Base-by-base conservation (phyloP, 352 stramenopile genomes). In the Phytopythium kandeliae region DNA sequence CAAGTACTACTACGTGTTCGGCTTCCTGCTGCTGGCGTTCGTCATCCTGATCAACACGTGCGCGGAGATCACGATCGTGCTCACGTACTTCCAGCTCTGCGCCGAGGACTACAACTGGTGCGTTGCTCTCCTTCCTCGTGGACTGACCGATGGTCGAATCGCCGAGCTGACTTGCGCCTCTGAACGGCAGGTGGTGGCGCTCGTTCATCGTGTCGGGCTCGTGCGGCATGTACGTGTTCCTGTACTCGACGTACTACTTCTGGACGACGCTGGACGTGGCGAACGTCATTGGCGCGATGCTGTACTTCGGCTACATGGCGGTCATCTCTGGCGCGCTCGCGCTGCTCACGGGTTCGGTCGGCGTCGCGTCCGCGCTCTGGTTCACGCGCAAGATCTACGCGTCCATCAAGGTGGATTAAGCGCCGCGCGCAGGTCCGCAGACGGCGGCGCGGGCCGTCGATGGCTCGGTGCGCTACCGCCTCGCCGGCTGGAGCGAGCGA, bases 1-100 rank as follows among this genome's bases (percentile, higher is more conserved):
- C 83, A 97, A 98, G 69, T 99, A 98, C 71, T 99, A 99, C 85
- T 99, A 99, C 78, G 92, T 99, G 11, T 99, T 99, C 76, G 96
- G 96, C 51, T 99, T 99, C 77, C 80, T 99, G 21, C 73, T 99
- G 55, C 68, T 99, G 33, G 97, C 98, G 41, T 99, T 99, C 63
- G 56, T 98, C 44, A 99, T 99, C 61, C 78, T 99, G 35, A 71
- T 99, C 50, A 86, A 99, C 52, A 99, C 97, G 24, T 99, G 95
- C 67, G 96, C 97, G 9, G 97, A 99, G 69, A 99, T 99, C 70
- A 98, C 96, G 40, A 97, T 99, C 64, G 92, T 99, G 35, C 92
- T 99, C 67, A 98, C 86, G 59, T 99, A 99, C 79, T 99, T 99
- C 71, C 97, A 99, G 85, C 92, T 99, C 13, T 99, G 96, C 65